A percentile compares a stretch with the other conserved stretches of the same genome.
These are phyloP conservation scores for Dissophora ornata DNA, from an alignment of 192 early-diverging fungal species.

Conservation along the genomic window DNA sequence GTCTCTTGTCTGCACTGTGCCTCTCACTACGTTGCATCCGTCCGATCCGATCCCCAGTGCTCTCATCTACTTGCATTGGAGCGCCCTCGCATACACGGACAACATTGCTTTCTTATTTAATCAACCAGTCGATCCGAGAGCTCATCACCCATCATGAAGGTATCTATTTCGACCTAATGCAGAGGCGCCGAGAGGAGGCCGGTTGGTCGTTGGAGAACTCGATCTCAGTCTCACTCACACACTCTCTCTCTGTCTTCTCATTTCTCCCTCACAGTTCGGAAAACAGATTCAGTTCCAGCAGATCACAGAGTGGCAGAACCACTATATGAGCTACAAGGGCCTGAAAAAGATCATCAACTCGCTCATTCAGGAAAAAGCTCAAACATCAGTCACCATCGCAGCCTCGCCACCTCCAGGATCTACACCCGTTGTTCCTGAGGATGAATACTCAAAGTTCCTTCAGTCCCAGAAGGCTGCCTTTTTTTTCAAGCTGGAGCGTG, in stretches of 20 bases:
- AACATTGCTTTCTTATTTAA: no score
- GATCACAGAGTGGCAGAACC: slow-evolving; percentile 90
- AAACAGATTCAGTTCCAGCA: slow-evolving; percentile 96
- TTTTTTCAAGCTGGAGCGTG: slow-evolving; percentile 97
- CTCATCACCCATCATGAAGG: slow-evolving; percentile 21
- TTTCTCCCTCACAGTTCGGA: slow-evolving; percentile 80
- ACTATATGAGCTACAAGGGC: slow-evolving; percentile 98
- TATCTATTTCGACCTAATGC: no score
- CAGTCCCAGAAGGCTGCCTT: slow-evolving; percentile 94
- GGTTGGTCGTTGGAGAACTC: no score
- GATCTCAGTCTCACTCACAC: no score
- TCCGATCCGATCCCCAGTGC: no score
- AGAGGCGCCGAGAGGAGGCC: no score
- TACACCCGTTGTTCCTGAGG: slow-evolving; percentile 49
- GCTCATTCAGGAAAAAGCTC: slow-evolving; percentile 62
- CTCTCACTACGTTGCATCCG: no score
- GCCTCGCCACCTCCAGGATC: slow-evolving; percentile 56
- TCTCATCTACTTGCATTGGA: no score
- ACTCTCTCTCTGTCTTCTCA: neutral
- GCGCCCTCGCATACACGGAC: no score
- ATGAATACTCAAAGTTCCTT: slow-evolving; percentile 65
- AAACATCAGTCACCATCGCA: slow-evolving; percentile 55
- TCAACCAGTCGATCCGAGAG: neutral
- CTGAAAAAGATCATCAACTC: slow-evolving; percentile 97
- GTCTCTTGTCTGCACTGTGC: no score